Evolutionary conservation across 495 filamentous ascomycete genomes (phyloP).

Genomic region (Penicillium tannophilum): DNA sequence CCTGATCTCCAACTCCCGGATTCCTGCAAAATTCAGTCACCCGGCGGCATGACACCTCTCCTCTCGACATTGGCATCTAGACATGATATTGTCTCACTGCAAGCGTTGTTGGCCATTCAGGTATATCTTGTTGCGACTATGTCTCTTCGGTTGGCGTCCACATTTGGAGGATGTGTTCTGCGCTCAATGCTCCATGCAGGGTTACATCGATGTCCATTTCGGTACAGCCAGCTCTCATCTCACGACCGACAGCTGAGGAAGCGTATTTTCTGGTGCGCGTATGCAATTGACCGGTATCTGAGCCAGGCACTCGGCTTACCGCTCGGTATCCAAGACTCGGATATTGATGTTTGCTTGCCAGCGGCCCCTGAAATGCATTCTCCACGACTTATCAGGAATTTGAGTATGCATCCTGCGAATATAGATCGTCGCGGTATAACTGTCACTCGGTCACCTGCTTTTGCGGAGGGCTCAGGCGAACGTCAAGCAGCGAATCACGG

Average conservation of each 20-base stretch:
- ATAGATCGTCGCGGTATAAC: not conserved
- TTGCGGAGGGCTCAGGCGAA: not conserved
- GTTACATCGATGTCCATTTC: conserved; percentile 46
- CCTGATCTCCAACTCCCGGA: conserved; percentile 29
- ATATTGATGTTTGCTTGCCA: conserved; percentile 44
- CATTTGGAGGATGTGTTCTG: conserved; percentile 41
- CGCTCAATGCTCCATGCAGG: conserved; percentile 46
- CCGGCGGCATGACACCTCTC: conserved; percentile 31
- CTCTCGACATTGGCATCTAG: conserved; percentile 32
- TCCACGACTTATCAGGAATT: conserved; percentile 16
- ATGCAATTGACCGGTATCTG: conserved; percentile 51
- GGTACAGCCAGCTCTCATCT: conserved; percentile 42
- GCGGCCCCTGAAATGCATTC: conserved; percentile 34
- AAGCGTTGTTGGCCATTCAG: conserved; percentile 40
- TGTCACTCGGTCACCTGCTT: not conserved
- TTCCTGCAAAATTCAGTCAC: conserved; percentile 32
- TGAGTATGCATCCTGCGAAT: not conserved
- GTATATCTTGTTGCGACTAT: conserved; percentile 43
- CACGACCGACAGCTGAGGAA: conserved; percentile 46
- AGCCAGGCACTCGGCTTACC: conserved; percentile 50
- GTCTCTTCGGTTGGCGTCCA: conserved; percentile 42
- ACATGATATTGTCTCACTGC: conserved; percentile 41
- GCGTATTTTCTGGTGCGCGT: conserved; percentile 55
- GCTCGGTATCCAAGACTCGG: conserved; percentile 46
- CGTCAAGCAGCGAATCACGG: not conserved